Evolutionary conservation across 2,329 filamentous ascomycete species (phyloP), one percentile per base, ranked within the genome.

Genomic region (Colletotrichum musicola): DNA sequence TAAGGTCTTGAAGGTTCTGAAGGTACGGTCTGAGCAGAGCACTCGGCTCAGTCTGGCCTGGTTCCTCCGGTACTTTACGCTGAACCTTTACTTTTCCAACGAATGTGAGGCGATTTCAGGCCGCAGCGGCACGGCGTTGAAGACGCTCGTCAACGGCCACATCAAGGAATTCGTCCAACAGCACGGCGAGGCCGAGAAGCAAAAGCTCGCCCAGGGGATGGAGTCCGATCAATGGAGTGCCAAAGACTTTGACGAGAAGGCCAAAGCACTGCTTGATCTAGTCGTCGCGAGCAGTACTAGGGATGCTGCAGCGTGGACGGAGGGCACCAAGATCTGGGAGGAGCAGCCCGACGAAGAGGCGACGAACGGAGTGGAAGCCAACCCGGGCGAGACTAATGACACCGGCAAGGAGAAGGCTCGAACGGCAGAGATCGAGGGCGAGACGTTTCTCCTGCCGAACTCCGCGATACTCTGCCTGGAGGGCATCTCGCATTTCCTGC

Each of bases 31-130:
- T 3, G 92, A 94, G 71, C 91, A 94, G 75, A 92, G 89, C 53
- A 86, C 89, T 2, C 87, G 88, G 30, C 81, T 95, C 10, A 87
- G 91, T 1, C 84, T 93, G 2, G 82, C 88, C 54, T 86, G 88
- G 73, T 97, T 97, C 78, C 81, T 96, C 50, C 88, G 93, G 44
- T 96, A 96, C 78, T 95, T 95, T 74, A 93, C 89, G 1, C 85
- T 97, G 40, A 96, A 95, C 74, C 84, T 94, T 7, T 88, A 94
- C 64, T 96, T 97, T 78, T 92, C 92, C 54, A 94, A 94, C 70
- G 93, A 97, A 77, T 96, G 93, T 75, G 93, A 97, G 78, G 91
- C 92, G 16, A 90, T 96, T 20, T 95, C 92, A 22, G 93, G 93
- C 0, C 88, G 92, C 64, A 92, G 92, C 68, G 92, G 93, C 9